phyloP scores from a whole-genome alignment of 257 asterid genomes.

The Vinca minor region DNA sequence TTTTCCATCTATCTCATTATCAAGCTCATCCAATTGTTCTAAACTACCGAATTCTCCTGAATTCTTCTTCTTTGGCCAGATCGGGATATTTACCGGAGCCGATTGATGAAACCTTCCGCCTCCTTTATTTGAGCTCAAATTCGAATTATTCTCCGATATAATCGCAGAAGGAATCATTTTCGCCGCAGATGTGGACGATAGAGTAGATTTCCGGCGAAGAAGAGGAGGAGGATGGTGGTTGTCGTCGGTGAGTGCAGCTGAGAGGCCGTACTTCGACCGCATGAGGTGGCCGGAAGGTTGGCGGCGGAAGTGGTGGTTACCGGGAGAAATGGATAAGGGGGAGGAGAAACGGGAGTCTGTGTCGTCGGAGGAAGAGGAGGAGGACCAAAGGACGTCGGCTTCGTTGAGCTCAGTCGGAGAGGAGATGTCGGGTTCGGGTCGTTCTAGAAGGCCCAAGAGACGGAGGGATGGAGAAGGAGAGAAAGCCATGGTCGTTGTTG shows the following conservation, averaged over 20 bases:
- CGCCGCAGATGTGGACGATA: slow-evolving; percentile 28
- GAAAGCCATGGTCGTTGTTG: slow-evolving; percentile 52
- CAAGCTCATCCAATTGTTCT: slow-evolving; percentile 38
- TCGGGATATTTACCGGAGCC: slow-evolving; percentile 76
- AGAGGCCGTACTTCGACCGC: slow-evolving; percentile 45
- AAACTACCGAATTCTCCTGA: slow-evolving; percentile 16
- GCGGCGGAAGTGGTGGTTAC: slow-evolving; percentile 22
- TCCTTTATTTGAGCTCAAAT: too few species aligned
- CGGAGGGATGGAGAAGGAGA: slow-evolving; percentile 40
- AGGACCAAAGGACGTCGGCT: slow-evolving; percentile 74
- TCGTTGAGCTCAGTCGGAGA: slow-evolving; percentile 61
- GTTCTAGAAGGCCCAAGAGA: slow-evolving; percentile 33
- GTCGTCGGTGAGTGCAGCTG: slow-evolving; percentile 50
- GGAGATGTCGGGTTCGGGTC: slow-evolving; percentile 31
- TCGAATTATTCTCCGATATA: slow-evolving; percentile 33
- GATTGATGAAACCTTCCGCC: slow-evolving; percentile 45
- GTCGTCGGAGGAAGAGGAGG: too few species aligned
- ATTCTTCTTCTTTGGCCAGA: slow-evolving; percentile 44
- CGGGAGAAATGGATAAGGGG: too few species aligned
- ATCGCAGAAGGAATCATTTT: slow-evolving; percentile 21
- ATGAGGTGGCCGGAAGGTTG: slow-evolving; percentile 21
- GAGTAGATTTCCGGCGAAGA: slow-evolving; percentile 46
- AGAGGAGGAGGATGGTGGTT: slow-evolving; percentile 33
- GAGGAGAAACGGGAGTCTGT: slow-evolving; percentile 19
- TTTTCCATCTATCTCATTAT: slow-evolving; percentile 27